A percentile compares a stretch with the other conserved stretches of the same genome.
Evolutionary conservation across 208 protist genomes (phyloP).

Genomic region (Herpetomonas tarakana): DNA sequence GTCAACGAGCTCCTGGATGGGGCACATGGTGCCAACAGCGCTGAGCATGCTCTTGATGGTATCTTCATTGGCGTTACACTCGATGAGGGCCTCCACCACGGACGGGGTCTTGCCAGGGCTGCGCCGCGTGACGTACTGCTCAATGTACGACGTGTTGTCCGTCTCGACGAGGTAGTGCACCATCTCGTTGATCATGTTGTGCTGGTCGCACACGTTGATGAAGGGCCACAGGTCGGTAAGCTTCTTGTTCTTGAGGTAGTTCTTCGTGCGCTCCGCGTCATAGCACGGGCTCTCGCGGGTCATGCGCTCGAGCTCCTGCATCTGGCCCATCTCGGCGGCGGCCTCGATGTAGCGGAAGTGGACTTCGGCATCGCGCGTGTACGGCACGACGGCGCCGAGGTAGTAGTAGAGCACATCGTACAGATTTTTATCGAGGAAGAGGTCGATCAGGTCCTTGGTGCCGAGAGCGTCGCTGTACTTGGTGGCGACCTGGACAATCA

Average conservation of each 20-base stretch:
- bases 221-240: conserved; percentile 98
- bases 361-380: conserved; percentile 96
- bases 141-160: conserved; percentile 96
- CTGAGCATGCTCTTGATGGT: conserved; percentile 96
- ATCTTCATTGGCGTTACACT: conserved; percentile 97
- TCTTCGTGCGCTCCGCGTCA: conserved; percentile 97
- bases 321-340: conserved; percentile 95
- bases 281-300: conserved; percentile 97
- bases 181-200: conserved; percentile 98
- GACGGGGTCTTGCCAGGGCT: conserved; percentile 96
- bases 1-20: conserved; percentile 85
- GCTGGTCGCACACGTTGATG: conserved; percentile 99
- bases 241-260: conserved; percentile 99
- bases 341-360: conserved; percentile 99
- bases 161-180: conserved; percentile 97
- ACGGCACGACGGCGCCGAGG: conserved; percentile 96
- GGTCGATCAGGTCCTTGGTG: conserved; percentile 92
- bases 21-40: conserved; percentile 95
- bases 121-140: conserved; percentile 95
- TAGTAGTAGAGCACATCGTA: conserved; percentile 98
- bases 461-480: conserved; percentile 98
- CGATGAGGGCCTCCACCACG: conserved; percentile 98
- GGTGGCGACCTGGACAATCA: conserved; percentile 98
- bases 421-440: conserved; percentile 96
- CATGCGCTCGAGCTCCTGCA: conserved; percentile 99